These are phyloP conservation scores for Silene uniflora DNA, from an alignment of 148 eudicot genomes.

Conservation along the genomic window DNA sequence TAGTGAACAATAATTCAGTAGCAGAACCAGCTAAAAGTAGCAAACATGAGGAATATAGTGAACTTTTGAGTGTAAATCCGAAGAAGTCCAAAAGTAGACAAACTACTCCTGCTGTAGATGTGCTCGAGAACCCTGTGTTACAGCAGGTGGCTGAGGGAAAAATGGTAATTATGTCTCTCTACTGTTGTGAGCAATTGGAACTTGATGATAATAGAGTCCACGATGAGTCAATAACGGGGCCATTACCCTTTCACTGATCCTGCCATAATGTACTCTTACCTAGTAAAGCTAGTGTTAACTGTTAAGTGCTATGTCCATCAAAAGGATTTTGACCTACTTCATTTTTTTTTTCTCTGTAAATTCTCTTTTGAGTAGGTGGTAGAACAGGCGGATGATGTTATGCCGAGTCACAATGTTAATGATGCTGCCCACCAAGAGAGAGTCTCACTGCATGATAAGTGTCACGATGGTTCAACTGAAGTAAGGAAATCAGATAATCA, in stretches of 20 bases:
- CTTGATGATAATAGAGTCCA: not conserved
- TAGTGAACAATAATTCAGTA: not conserved
- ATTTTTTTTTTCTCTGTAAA: not conserved
- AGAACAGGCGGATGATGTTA: constrained; percentile 5
- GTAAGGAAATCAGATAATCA: not conserved
- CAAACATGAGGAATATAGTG: constrained; percentile 9
- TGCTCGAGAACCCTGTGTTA: constrained; percentile 1
- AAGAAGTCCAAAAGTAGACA: constrained; percentile 6
- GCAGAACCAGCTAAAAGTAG: not conserved
- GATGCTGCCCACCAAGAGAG: not conserved
- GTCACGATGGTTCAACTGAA: not conserved
- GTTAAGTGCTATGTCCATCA: not conserved
- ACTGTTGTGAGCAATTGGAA: not conserved
- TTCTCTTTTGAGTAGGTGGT: constrained; percentile 2
- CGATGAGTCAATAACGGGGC: not conserved
- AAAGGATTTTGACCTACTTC: not conserved
- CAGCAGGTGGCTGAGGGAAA: not conserved
- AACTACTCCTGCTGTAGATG: not conserved
- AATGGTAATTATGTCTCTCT: constrained; percentile 4
- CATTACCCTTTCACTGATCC: not conserved
- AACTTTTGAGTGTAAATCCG: not conserved
- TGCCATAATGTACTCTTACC: too few relatives aligned
- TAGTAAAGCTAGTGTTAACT: not conserved
- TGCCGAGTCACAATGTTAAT: not conserved
- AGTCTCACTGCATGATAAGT: not conserved